These are phyloP conservation scores for Russula compacta DNA, from an alignment of 768 basidiomycete genomes.

Conservation along the genomic window DNA sequence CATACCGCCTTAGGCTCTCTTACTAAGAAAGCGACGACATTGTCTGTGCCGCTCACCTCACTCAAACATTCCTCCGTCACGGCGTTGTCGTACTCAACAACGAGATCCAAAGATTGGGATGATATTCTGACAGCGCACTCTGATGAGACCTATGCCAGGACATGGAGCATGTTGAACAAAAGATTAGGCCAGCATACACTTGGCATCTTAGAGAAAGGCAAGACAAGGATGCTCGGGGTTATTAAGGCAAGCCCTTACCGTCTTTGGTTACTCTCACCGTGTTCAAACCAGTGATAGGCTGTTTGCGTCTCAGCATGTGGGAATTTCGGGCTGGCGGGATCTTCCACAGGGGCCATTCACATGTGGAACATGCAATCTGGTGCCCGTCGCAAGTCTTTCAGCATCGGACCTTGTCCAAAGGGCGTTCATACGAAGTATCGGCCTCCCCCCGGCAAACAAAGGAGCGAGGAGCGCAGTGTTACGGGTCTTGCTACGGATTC, in stretches of 20 bases:
- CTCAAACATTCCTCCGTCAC: slow-evolving; percentile 81
- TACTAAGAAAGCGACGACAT: slow-evolving; percentile 64
- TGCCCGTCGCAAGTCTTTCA: slow-evolving; percentile 68
- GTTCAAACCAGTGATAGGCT: slow-evolving; percentile 34
- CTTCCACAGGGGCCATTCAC: slow-evolving; percentile 67
- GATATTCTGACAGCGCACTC: slow-evolving; percentile 87
- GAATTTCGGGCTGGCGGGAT: slow-evolving; percentile 85
- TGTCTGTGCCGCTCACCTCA: slow-evolving; percentile 70
- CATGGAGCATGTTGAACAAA: slow-evolving; percentile 84
- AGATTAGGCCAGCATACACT: slow-evolving; percentile 69
- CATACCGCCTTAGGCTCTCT: slow-evolving; percentile 59
- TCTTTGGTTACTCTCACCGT: background rate
- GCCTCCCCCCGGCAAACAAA: slow-evolving; percentile 31
- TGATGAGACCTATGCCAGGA: slow-evolving; percentile 73
- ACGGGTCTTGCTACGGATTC: slow-evolving; percentile 83
- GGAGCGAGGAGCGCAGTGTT: slow-evolving; percentile 45
- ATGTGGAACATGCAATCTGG: slow-evolving; percentile 99
- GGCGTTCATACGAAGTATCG: slow-evolving; percentile 37
- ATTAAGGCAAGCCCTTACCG: slow-evolving; percentile 50
- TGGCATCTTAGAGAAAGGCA: slow-evolving; percentile 44
- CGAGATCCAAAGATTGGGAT: slow-evolving; percentile 93
- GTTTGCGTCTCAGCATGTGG: slow-evolving; percentile 92
- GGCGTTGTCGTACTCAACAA: slow-evolving; percentile 66
- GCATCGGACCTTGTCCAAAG: slow-evolving; percentile 53
- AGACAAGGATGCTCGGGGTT: slow-evolving; percentile 45